Evolutionary conservation across 108 stramenopile species (phyloP).

Genomic region (Pseudonitzschia multistriata): DNA sequence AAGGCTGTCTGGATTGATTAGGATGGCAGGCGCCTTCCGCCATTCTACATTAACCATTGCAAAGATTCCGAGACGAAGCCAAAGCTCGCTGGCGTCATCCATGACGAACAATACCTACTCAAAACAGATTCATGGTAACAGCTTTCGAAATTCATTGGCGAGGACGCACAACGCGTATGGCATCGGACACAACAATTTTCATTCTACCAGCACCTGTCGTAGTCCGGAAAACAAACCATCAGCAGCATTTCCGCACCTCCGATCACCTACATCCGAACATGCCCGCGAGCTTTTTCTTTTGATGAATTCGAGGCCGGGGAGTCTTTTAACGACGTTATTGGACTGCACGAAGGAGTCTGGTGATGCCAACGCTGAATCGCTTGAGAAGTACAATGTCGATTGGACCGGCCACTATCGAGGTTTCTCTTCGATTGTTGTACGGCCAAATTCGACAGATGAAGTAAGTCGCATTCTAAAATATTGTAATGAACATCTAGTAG

Average conservation of each 20-base stretch:
- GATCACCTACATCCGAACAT: background rate
- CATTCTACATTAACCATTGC: background rate
- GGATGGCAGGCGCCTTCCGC: background rate
- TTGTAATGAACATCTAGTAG: conserved; percentile 69
- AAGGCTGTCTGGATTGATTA: background rate
- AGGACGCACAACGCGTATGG: background rate
- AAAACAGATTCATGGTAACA: background rate
- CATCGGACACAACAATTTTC: background rate
- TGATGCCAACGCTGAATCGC: background rate
- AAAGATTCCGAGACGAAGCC: background rate
- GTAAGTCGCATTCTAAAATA: conserved; percentile 85
- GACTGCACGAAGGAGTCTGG: background rate
- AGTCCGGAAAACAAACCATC: background rate
- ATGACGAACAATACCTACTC: too few species aligned
- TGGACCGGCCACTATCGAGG: conserved; percentile 66
- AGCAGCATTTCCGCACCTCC: background rate
- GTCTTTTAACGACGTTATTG: conserved; percentile 7
- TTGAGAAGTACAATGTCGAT: conserved; percentile 51
- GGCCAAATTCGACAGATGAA: conserved; percentile 60
- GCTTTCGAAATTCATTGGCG: background rate
- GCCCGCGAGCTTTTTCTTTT: conserved; percentile 3
- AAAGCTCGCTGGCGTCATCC: background rate
- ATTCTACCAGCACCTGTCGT: background rate
- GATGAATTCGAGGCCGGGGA: conserved; percentile 19
- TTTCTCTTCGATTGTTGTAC: conserved; percentile 50